Percentiles rank a stretch among this genome's conserved stretches.
phyloP scores from a whole-genome alignment of 495 filamentous ascomycete species.

The Penicillium pulvis region DNA sequence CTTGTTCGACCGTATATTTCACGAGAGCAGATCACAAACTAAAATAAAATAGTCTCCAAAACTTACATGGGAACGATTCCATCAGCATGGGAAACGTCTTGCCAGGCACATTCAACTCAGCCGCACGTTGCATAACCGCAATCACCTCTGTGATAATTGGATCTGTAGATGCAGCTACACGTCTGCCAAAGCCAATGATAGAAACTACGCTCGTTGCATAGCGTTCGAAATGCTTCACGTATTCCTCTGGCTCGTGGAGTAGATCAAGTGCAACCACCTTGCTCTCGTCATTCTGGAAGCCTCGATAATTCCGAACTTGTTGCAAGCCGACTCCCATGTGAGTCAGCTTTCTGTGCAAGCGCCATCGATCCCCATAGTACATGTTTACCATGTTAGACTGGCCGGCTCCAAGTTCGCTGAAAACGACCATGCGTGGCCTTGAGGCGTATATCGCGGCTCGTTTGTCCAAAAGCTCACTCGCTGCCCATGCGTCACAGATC shows the following conservation, averaged over 20 bases:
- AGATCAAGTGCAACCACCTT: constrained; percentile 42
- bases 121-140: constrained; percentile 38
- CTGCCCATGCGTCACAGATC: constrained; percentile 65
- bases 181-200: constrained; percentile 44
- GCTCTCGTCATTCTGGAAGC: constrained; percentile 60
- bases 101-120: constrained; percentile 49
- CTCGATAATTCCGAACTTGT: constrained; percentile 58
- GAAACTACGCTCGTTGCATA: constrained; percentile 49
- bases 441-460: constrained; percentile 28
- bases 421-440: constrained; percentile 34
- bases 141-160: constrained; percentile 51
- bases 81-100: constrained; percentile 63
- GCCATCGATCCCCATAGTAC: constrained; percentile 61
- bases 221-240: constrained; percentile 43
- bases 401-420: constrained; percentile 49
- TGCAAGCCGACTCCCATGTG: constrained; percentile 63
- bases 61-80: constrained; percentile 56
- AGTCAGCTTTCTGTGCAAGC: constrained; percentile 62
- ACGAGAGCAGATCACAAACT: neutral
- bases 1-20: neutral
- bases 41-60: neutral
- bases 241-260: constrained; percentile 36
- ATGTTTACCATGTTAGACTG: constrained; percentile 62
- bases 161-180: constrained; percentile 36
- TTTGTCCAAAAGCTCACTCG: constrained; percentile 51